Evolutionary conservation across 1,139 yeast genomes (phyloP), one percentile per base, ranked within the genome.

Genomic region (Geotrichum candidum): DNA sequence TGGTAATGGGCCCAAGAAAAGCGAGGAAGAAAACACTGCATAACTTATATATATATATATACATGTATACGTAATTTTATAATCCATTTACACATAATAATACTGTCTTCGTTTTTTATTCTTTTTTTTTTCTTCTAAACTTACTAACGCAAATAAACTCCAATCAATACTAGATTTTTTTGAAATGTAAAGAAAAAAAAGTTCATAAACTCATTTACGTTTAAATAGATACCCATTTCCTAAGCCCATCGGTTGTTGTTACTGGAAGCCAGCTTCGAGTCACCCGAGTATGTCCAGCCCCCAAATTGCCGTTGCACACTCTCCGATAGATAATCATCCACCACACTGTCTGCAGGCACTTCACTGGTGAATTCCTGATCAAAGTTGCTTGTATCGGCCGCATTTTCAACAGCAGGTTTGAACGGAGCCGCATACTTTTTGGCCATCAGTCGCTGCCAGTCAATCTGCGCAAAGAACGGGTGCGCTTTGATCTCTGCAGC

Each of bases 221-320:
- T 41, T 41, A 41, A 41, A 41, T 41, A 41, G 22, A 41, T 41
- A 41, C 48, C 22, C 48, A 41, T n/a, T 41, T 41, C 22, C 48
- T n/a, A 41, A 7, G 18, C 18, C 22, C 48, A 41, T 18, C 48
- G 48, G 18, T 41, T 41, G 10, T 15, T 41, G 18, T 9, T 41
- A 15, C 22, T 41, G 18, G 48, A 59, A 1, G 62, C 60, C 31
- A 61, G 52, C 58, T 61, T 61, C 10, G 64, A 61, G 13, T 61
- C 64, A 18, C 60, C 97, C 61, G 90, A 90, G 74, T 91, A 92
- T 1, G 97, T 92, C 99, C 99, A 94, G 3, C 99, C 98, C 57
- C 97, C 98, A 80, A 94, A 94, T 76, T 94, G 98, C 72, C 88
- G 87, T 75, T 94, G 99, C 27, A 94, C 96, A 68, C 96, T 73